Conservation (phyloP, 1,284 basidiomycete species). For the Malassezia nana region DNA sequence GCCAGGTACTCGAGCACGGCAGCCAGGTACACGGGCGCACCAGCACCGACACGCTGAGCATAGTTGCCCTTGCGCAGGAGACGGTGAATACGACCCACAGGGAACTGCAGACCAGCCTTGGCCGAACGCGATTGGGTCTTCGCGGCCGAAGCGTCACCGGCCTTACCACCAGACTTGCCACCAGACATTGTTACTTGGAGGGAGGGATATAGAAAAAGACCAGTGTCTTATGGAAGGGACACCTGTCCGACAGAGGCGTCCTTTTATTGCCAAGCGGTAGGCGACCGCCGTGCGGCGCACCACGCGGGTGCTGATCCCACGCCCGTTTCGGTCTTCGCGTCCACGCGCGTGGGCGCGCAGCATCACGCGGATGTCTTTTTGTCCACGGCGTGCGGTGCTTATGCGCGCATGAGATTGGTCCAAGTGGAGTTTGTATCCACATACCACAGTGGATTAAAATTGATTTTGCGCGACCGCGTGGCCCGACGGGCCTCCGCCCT, state of each 20-base stretch:
- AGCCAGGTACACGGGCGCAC: conserved; percentile 72
- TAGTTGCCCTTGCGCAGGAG: conserved; percentile 76
- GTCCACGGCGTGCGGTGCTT: neutral
- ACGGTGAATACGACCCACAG: conserved; percentile 79
- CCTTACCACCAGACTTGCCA: conserved; percentile 51
- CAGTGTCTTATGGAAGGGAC: conserved; percentile 10
- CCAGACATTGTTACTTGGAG: conserved; percentile 39
- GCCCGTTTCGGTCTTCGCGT: neutral
- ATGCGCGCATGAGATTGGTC: neutral
- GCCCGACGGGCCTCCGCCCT: neutral
- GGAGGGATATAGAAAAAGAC: conserved; percentile 12
- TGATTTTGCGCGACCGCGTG: conserved; percentile 6
- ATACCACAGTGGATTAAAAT: neutral
- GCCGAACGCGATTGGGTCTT: conserved; percentile 64
- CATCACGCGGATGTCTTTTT: conserved; percentile 1
- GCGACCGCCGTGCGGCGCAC: neutral
- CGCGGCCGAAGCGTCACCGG: conserved; percentile 48
- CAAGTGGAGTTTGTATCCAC: conserved; percentile 2
- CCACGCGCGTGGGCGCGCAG: neutral
- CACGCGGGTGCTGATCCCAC: neutral
- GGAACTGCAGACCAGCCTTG: conserved; percentile 61
- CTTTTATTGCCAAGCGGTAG: conserved; percentile 15
- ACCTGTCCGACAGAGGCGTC: neutral
- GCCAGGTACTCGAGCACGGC: conserved; percentile 73
- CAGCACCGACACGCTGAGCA: conserved; percentile 64